Base-by-base conservation (phyloP, 169 alveolate genomes). In the Hepatocystis sp. region DNA sequence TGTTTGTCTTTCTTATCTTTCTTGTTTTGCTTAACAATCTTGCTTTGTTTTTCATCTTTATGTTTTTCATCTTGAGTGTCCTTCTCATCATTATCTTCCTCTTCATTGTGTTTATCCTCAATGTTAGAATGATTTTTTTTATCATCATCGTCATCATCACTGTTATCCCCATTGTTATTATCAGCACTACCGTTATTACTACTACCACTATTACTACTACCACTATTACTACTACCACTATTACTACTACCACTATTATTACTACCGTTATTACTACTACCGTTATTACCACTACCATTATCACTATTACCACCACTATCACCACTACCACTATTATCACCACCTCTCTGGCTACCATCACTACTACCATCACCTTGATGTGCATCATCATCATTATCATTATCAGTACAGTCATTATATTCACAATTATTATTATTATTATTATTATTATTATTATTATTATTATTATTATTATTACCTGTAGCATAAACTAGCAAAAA, bases 61-160 rank as follows among this genome's bases (percentile, higher is more conserved):
- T 56, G 58, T 17, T 28, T 76, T 36, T 71, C 86, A 27, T 71
- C 42, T 17, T 71, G 76, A 34, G 42, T 65, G 27, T 21, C 47
- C 7, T 71, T 61, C 5, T 71, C 86, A 71, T 71, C 30, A 4
- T 71, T 60, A n/a, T 60, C n/a, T 1, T 23, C 42, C 2, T 71
- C 86, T n/a, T 71, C 86, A 32, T 71, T 71, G 1, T 67, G 67
- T 13, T 58, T 71, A 8, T 17, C 10, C 8, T 71, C 71, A 11
- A 56, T 71, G 44, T 55, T 58, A 0, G 51, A 66, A 2, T 63
- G 13, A 13, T 15, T 8, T 0, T 63, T 58, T 4, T 46, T 47
- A 28, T 47, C 30, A 5, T 44, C 64, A 13, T 66, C 8, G 30
- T 36, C 58, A 17, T 66, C 30, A 13, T 52, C 36, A 13, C 25